Evolutionary conservation across 78 protist species (phyloP), one percentile per base, ranked within the genome.

Genomic region (Dictyostelium capitatum): DNA sequence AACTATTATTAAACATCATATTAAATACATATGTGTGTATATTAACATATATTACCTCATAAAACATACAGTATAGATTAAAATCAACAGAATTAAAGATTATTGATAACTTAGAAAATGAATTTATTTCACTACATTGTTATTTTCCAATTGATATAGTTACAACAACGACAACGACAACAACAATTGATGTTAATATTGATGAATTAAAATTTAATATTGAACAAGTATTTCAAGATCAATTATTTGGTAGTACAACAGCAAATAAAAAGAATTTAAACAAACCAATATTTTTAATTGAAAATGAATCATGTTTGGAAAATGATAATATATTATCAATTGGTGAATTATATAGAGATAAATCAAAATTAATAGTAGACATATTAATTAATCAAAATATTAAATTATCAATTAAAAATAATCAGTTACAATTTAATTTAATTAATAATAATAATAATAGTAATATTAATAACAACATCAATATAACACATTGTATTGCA

Each of bases 71-170:
- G 75, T 67, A 32, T 67, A 67, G 75, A 67, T 67, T 67, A 67
- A 67, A 67, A 67, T 67, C 75, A 25, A 67, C 75, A 67, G 75
- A 67, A 67, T 15, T 67, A 15, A 67, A 67, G 15, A 41, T 67
- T 14, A 32, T 67, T 32, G 30, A 67, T 67, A 67, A 32, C 30
- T 32, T 67, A 67, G 75, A 67, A 67, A 67, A 10, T 9, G 75
- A 67, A 15, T 67, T 67, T 67, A 14, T 67, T 30, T 32, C 41
- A 67, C 30, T 67, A 32, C 41, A 32, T 67, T 67, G 75, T 67
- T 30, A 28, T 67, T 67, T 67, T 8, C 75, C 75, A 32, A 67
- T 67, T 46, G 56, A 47, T 73, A 73, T 73, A 6, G n/a, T 10
- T 59, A 6, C n/a, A n/a, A n/a, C n/a, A n/a, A n/a, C n/a, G n/a